A percentile compares a stretch with the other conserved stretches of the same genome.
Conservation (phyloP, 768 basidiomycete species). For the Boletus eberwhitei region DNA sequence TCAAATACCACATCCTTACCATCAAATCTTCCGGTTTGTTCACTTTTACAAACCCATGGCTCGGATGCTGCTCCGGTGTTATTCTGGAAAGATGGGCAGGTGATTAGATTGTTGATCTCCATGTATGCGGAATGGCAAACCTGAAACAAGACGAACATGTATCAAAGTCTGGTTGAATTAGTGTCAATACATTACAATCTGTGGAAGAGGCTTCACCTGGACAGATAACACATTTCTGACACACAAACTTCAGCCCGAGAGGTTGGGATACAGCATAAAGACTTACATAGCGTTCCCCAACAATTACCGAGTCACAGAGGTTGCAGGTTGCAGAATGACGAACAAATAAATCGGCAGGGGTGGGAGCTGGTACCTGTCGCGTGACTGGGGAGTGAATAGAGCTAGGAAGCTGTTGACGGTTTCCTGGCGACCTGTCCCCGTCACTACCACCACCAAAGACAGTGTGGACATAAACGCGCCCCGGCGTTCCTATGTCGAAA, state of each 20-base stretch:
- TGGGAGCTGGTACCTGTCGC: not conserved
- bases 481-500: slow-evolving; percentile 63
- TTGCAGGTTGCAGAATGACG: slow-evolving; percentile 70
- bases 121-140: slow-evolving; percentile 31
- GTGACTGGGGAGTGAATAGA: not conserved
- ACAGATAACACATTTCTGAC: slow-evolving; percentile 73
- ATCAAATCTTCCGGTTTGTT: slow-evolving; percentile 51
- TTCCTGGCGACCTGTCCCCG: slow-evolving; percentile 32
- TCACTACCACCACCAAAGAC: slow-evolving; percentile 31
- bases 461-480: slow-evolving; percentile 62
- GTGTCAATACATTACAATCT: not conserved
- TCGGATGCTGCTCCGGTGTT: slow-evolving; percentile 69
- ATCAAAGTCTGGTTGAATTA: slow-evolving; percentile 58
- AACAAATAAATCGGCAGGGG: slow-evolving; percentile 22
- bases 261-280: not conserved
- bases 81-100: slow-evolving; percentile 42
- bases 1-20: slow-evolving; percentile 36
- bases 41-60: slow-evolving; percentile 70
- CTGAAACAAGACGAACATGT: slow-evolving; percentile 68
- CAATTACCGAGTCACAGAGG: slow-evolving; percentile 68
- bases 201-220: slow-evolving; percentile 38
- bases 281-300: slow-evolving; percentile 71
- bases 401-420: not conserved
- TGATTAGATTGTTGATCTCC: not conserved
- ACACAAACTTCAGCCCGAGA: slow-evolving; percentile 1